Evolutionary conservation across 1,284 basidiomycete species (phyloP).

Genomic region (Violaceomyces palustris): DNA sequence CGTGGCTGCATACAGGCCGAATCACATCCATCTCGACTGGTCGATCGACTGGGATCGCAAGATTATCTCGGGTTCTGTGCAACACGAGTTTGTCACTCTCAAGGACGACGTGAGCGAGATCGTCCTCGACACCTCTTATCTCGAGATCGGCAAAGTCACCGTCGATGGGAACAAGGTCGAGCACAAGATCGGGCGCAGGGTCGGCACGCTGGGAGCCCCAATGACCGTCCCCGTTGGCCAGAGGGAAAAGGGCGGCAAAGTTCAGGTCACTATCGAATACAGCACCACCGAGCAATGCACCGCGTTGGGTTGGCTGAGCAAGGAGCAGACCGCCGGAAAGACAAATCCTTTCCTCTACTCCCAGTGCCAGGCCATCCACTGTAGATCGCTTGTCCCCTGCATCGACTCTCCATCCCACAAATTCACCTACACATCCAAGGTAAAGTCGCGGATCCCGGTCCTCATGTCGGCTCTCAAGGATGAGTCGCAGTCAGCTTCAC

Average conservation of each 20-base stretch:
- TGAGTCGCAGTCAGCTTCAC: conserved; percentile 13
- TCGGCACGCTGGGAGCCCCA: conserved; percentile 54
- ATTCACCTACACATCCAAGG: conserved; percentile 46
- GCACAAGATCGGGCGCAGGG: conserved; percentile 58
- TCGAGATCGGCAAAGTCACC: conserved; percentile 63
- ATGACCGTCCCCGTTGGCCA: conserved; percentile 51
- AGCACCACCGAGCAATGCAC: conserved; percentile 71
- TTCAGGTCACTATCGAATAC: conserved; percentile 41
- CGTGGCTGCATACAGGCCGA: conserved; percentile 36
- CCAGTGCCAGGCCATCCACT: conserved; percentile 72
- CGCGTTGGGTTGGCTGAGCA: conserved; percentile 88
- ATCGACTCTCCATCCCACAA: conserved; percentile 51
- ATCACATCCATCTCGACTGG: conserved; percentile 66
- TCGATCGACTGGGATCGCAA: conserved; percentile 68
- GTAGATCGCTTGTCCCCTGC: conserved; percentile 37
- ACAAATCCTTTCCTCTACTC: conserved; percentile 79
- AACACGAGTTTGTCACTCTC: conserved; percentile 63
- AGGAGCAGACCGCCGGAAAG: conserved; percentile 82
- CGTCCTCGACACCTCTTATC: conserved; percentile 73
- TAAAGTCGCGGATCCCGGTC: conserved; percentile 39
- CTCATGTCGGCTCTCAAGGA: conserved; percentile 51
- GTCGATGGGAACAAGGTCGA: conserved; percentile 59
- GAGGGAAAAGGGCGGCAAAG: conserved; percentile 29
- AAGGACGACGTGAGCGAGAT: conserved; percentile 64
- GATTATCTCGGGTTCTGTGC: conserved; percentile 68